Evolutionary conservation across 148 eudicot species (phyloP).

Genomic region (Vaccinium corymbosum): DNA sequence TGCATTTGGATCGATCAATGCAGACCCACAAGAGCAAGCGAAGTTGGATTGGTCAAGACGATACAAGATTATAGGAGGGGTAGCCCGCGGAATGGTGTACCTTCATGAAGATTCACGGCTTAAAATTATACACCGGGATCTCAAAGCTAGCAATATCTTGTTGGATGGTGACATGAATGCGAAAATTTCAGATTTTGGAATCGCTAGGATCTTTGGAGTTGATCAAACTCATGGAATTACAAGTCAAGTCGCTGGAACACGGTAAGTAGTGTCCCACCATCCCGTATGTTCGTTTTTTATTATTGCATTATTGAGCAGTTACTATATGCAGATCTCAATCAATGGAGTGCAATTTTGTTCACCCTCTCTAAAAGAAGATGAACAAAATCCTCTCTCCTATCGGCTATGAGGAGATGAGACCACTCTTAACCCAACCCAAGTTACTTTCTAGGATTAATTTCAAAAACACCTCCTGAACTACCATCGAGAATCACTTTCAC

Average conservation of each 20-base stretch:
- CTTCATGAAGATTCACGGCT: constrained; percentile 27
- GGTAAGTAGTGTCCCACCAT: constrained; percentile 24
- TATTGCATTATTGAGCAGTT: background rate
- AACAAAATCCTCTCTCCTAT: too few species aligned
- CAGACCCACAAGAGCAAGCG: constrained; percentile 22
- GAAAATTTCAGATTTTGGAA: constrained; percentile 11
- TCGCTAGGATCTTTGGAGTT: background rate
- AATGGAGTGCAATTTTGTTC: too few species aligned
- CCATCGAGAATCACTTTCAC: too few species aligned
- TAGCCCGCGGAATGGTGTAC: constrained; percentile 29
- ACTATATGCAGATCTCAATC: background rate
- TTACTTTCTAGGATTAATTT: too few species aligned
- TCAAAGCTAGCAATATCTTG: background rate
- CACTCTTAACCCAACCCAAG: too few species aligned
- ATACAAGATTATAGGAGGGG: constrained; percentile 26
- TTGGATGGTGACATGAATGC: constrained; percentile 30
- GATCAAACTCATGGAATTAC: constrained; percentile 12
- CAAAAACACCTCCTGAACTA: too few species aligned
- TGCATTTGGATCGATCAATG: background rate
- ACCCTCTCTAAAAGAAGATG: too few species aligned
- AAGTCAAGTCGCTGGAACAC: constrained; percentile 32
- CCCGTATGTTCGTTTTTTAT: background rate
- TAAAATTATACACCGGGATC: background rate
- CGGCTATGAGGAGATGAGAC: too few species aligned
- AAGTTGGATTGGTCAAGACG: constrained; percentile 32